Base-by-base conservation (phyloP, 1,139 yeast genomes). In the Geotrichum phurueaensis region DNA sequence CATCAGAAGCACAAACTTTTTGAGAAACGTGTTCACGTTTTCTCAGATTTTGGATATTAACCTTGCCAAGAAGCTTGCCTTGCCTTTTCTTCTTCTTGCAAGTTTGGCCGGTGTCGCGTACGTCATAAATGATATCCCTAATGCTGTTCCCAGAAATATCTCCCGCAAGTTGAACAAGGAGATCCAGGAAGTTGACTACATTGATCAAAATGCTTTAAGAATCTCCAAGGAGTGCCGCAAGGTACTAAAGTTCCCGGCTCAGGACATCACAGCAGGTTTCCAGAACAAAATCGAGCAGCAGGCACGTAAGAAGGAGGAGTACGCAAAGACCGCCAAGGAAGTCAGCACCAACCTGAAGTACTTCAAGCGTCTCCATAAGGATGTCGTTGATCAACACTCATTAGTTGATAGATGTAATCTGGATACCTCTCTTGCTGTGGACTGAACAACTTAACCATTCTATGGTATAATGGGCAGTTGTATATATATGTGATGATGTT, bases 101-200 rank as follows among this genome's bases (percentile, higher is more conserved):
- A 75, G 85, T 3, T 81, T 85, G 0, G 78, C 85, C 33, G 82
- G 91, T 0, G 75, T 84, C 0, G 85, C 85, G 51, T 90, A 89
- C 68, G 72, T 91, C 63, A 76, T 90, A 13, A 78, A 79, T 60
- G 99, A 94, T 71, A 84, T 95, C 20, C 97, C 97, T 1, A 83
- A 87, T 67, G 96, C 98, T 0, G 83, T 89, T 68, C 96, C 97
- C 27, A 79, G 91, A 67, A 91, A 91, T 62, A 81, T 91, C 63
- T 90, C 96, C 0, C 78, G 80, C 59, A 90, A 88, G 73, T 82
- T 92, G 65, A 82, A 81, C 64, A 71, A 70, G 9, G 88, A 87
- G 68, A 78, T 94, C 47, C 76, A 79, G 47, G 83, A 81, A 23
- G 74, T 85, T 68, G 97, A 91, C 63, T 94, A 90, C 68, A 84